Conservation (phyloP, 192 early-diverging fungal species). For the Helicostylum pulchrum region DNA sequence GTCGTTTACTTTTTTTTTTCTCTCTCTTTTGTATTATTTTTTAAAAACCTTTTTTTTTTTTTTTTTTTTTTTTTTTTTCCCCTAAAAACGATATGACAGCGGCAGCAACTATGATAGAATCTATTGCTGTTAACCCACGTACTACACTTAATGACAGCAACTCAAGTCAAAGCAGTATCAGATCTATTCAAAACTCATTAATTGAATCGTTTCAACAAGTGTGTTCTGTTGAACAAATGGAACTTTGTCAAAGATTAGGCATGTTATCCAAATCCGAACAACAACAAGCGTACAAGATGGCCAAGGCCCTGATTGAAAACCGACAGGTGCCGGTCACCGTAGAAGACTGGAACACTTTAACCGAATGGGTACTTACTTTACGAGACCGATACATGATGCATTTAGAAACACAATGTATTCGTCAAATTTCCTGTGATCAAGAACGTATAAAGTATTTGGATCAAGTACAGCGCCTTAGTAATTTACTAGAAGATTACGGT, state of each 20-base stretch:
- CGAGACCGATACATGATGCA: constrained; percentile 9
- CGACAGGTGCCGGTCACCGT: constrained; percentile 6
- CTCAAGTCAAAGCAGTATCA: too few species aligned
- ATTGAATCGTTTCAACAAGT: constrained; percentile 14
- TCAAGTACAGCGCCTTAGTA: constrained; percentile 5
- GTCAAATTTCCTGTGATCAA: neutral
- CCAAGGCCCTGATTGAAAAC: constrained; percentile 2
- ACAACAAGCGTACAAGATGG: constrained; percentile 11
- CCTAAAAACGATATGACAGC: too few species aligned
- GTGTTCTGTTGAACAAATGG: constrained; percentile 17
- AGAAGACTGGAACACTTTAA: constrained; percentile 11
- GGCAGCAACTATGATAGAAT: too few species aligned
- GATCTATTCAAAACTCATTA: constrained; percentile 1
- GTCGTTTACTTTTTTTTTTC: too few species aligned
- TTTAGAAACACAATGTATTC: constrained; percentile 6
- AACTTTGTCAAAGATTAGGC: neutral
- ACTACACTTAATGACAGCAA: too few species aligned
- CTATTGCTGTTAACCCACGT: too few species aligned
- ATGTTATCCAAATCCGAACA: constrained; percentile 13
- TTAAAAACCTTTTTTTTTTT: too few species aligned
- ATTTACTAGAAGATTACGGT: constrained; percentile 2
- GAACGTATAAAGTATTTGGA: constrained; percentile 1
- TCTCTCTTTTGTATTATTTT: too few species aligned
- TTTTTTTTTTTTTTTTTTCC: too few species aligned
- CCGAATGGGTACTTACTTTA: constrained; percentile 14